Evolutionary conservation across 306 rosid genomes (phyloP).

Genomic region (Oxytropis ochrocephala): DNA sequence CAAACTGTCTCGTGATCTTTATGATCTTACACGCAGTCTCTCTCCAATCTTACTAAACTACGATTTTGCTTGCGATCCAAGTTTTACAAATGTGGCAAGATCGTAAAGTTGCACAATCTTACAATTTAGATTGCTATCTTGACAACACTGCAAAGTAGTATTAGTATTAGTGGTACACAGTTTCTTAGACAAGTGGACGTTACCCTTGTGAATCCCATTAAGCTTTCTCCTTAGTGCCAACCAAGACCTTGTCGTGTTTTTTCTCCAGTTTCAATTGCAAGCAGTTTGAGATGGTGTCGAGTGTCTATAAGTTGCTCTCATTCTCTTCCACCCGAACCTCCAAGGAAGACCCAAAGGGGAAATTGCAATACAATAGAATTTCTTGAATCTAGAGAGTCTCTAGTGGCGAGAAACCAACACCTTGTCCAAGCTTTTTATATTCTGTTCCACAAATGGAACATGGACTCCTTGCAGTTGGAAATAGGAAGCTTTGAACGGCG

Average conservation of each 20-base stretch:
- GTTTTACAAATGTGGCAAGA: too few relatives aligned
- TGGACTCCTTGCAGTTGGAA: slow-evolving; percentile 83
- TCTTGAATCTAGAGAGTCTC: slow-evolving; percentile 69
- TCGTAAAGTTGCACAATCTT: too few relatives aligned
- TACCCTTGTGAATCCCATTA: slow-evolving; percentile 57
- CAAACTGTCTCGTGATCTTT: too few relatives aligned
- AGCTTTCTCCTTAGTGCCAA: slow-evolving; percentile 39
- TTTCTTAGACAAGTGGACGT: slow-evolving; percentile 47
- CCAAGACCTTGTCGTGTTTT: slow-evolving; percentile 62
- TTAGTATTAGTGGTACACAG: slow-evolving; percentile 29
- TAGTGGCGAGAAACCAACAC: slow-evolving; percentile 80
- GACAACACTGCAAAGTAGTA: too few relatives aligned
- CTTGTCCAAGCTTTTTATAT: slow-evolving; percentile 56
- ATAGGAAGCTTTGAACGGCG: slow-evolving; percentile 85
- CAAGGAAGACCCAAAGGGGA: slow-evolving; percentile 61
- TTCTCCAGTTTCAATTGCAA: slow-evolving; percentile 72
- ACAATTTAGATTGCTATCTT: too few relatives aligned
- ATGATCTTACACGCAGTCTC: too few relatives aligned
- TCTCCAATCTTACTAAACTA: too few relatives aligned
- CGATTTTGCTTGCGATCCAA: too few relatives aligned
- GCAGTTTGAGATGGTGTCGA: slow-evolving; percentile 76
- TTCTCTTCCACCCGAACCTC: slow-evolving; percentile 91
- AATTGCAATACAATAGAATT: slow-evolving; percentile 28
- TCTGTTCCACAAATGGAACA: slow-evolving; percentile 72
- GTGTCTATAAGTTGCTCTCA: slow-evolving; percentile 73